phyloP scores from a whole-genome alignment of 495 filamentous ascomycete species.

The Xylaria longipes region DNA sequence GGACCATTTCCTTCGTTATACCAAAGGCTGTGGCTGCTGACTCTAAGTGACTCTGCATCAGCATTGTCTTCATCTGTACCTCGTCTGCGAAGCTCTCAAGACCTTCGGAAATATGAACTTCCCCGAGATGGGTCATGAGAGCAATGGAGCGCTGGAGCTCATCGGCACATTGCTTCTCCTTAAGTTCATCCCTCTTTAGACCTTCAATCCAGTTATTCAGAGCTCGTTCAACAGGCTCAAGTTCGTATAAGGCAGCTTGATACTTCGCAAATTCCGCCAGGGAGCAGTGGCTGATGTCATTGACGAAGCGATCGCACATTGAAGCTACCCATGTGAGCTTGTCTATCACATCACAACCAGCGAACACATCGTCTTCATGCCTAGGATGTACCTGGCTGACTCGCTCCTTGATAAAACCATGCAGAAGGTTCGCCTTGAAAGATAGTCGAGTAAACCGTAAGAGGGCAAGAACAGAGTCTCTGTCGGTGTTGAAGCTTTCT shows the following conservation, averaged over 20 bases:
- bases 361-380: constrained; percentile 75
- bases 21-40: constrained; percentile 72
- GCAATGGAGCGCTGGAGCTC: constrained; percentile 86
- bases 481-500: constrained; percentile 78
- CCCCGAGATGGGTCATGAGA: constrained; percentile 82
- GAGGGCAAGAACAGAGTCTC: constrained; percentile 82
- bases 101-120: constrained; percentile 75
- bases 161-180: constrained; percentile 76
- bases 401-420: constrained; percentile 78
- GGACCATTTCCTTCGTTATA: constrained; percentile 67
- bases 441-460: constrained; percentile 85
- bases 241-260: constrained; percentile 80
- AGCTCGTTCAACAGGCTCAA: constrained; percentile 91
- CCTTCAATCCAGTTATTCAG: constrained; percentile 89
- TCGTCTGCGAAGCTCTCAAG: constrained; percentile 82
- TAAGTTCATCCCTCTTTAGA: constrained; percentile 83
- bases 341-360: constrained; percentile 79
- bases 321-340: constrained; percentile 83
- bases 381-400: constrained; percentile 62
- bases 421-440: constrained; percentile 85
- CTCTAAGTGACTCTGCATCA: constrained; percentile 84
- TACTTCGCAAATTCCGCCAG: constrained; percentile 77
- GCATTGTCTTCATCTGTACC: constrained; percentile 70
- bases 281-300: constrained; percentile 74
- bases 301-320: constrained; percentile 84